These are phyloP conservation scores for Cephalotrichum gorgonifer DNA, from an alignment of 2,329 filamentous ascomycete species.

Conservation along the genomic window DNA sequence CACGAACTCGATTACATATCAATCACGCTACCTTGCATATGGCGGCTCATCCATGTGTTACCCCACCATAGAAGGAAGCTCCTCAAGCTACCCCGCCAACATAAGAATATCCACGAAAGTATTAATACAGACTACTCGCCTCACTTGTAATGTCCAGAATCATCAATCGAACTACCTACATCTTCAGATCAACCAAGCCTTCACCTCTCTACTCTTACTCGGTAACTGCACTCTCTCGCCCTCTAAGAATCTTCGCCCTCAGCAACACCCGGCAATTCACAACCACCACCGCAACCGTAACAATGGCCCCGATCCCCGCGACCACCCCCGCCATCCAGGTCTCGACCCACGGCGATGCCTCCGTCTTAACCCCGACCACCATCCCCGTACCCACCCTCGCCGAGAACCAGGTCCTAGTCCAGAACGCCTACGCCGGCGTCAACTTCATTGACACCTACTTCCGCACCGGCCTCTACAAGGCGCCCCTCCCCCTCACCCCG, in stretches of 20 bases:
- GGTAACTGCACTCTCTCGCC: not conserved
- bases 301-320: not conserved
- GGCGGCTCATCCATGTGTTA: no score
- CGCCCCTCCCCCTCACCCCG: constrained; percentile 59
- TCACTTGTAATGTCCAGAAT: not conserved
- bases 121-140: not conserved
- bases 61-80: no score
- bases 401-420: constrained; percentile 67
- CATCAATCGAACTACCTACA: not conserved
- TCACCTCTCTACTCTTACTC: not conserved
- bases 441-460: constrained; percentile 93
- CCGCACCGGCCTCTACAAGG: constrained; percentile 70
- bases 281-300: not conserved
- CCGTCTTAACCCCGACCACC: constrained; percentile 18
- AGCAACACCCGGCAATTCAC: not conserved
- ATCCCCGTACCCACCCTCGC: constrained; percentile 49
- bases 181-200: not conserved
- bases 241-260: not conserved
- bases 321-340: constrained; percentile 1
- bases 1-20: no score
- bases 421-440: constrained; percentile 69
- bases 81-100: not conserved
- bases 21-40: no score
- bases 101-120: not conserved
- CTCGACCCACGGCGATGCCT: not conserved